Evolutionary conservation across 176 grass and related monocot genomes (phyloP).

Genomic region (Zoysia pacifica): DNA sequence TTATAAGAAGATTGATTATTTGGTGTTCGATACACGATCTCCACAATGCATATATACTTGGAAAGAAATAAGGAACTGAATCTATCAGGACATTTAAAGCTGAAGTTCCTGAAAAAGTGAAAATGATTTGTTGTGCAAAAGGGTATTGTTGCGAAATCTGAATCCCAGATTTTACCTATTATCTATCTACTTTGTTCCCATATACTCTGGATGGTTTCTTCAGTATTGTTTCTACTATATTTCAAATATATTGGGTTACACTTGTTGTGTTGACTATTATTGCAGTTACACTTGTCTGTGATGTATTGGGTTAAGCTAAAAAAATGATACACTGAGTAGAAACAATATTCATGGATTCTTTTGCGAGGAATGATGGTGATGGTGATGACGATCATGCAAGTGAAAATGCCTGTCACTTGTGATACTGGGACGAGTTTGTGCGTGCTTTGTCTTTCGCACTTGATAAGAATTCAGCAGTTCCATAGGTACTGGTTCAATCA

Average conservation of each 20-base stretch:
- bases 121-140: slow-evolving; percentile 2
- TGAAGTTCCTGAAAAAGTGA: slow-evolving; percentile 29
- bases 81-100: slow-evolving; percentile 18
- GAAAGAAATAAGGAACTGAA: slow-evolving; percentile 33
- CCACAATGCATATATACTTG: slow-evolving; percentile 57
- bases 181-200: background rate
- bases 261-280: background rate
- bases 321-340: no score
- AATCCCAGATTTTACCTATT: slow-evolving; percentile 7
- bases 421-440: no score
- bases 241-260: background rate
- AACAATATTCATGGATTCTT: no score
- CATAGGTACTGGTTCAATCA: no score
- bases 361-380: no score
- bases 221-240: background rate
- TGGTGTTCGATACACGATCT: no score
- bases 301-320: background rate
- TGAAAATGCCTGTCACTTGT: no score
- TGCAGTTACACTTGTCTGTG: background rate
- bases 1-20: no score
- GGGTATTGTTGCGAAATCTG: background rate
- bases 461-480: no score
- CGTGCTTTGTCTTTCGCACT: no score
- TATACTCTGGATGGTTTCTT: background rate
- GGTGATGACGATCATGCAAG: no score